These are phyloP conservation scores for Pseudopyricularia cyperi DNA, from an alignment of 2,329 filamentous ascomycete genomes.

Conservation along the genomic window DNA sequence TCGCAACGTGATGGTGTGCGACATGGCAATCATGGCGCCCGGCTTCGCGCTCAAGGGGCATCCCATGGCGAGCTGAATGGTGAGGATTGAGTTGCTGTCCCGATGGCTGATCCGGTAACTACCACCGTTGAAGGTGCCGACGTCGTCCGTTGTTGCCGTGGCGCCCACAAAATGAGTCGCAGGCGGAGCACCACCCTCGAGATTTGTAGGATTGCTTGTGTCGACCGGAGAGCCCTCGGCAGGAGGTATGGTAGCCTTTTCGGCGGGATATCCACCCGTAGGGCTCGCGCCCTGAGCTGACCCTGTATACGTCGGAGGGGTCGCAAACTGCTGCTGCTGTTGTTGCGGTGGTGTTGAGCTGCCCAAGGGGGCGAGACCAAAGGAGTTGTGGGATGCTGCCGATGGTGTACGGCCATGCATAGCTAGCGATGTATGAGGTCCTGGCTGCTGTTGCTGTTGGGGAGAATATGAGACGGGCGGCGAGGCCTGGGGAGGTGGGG, in stretches of 20 bases:
- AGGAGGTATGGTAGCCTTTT: slow-evolving; percentile 12
- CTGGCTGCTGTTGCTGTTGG: slow-evolving; percentile 14
- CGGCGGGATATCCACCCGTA: slow-evolving; percentile 13
- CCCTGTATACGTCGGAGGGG: slow-evolving; percentile 18
- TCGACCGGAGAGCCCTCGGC: slow-evolving; percentile 12
- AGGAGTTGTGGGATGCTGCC: slow-evolving; percentile 10
- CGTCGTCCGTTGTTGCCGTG: slow-evolving; percentile 57
- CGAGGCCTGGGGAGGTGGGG: slow-evolving; percentile 15
- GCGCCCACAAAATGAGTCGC: slow-evolving; percentile 51
- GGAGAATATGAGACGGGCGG: slow-evolving; percentile 16
- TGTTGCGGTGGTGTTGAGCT: slow-evolving; percentile 2
- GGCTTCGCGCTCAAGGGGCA: slow-evolving; percentile 74
- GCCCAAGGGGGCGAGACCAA: background rate
- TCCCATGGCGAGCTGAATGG: slow-evolving; percentile 77
- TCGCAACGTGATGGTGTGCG: slow-evolving; percentile 70
- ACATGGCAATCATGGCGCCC: slow-evolving; percentile 92
- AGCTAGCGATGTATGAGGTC: slow-evolving; percentile 18
- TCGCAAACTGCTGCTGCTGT: slow-evolving; percentile 12
- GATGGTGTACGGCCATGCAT: slow-evolving; percentile 21
- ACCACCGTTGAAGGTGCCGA: slow-evolving; percentile 95
- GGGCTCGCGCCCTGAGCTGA: slow-evolving; percentile 4
- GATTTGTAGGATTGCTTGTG: slow-evolving; percentile 17
- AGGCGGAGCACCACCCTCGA: slow-evolving; percentile 24
- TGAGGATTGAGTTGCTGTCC: slow-evolving; percentile 81
- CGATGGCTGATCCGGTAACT: slow-evolving; percentile 88